Evolutionary conservation across 768 basidiomycete species (phyloP).

Genomic region (Amanita polypyramis): DNA sequence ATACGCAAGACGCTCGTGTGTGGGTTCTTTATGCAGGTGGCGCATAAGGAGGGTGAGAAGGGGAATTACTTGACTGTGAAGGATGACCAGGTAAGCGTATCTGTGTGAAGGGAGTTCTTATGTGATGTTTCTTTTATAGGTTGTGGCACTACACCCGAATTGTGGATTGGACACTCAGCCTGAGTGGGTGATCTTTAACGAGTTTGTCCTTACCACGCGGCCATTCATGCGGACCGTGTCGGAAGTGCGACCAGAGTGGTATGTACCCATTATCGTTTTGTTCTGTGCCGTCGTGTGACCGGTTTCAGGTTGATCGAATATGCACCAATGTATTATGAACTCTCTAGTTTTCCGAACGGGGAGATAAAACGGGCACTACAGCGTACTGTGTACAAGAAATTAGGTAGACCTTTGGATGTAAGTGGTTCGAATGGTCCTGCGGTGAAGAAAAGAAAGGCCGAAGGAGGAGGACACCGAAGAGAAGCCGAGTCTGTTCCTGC

Average conservation of each 20-base stretch:
- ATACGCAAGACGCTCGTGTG: conserved; percentile 79
- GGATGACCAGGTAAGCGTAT: conserved; percentile 69
- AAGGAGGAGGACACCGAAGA: background rate
- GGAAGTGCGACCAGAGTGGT: conserved; percentile 84
- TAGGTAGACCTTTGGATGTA: conserved; percentile 26
- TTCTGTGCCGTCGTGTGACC: background rate
- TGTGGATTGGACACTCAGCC: conserved; percentile 83
- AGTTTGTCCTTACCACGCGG: conserved; percentile 86
- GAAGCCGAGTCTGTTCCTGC: too few relatives aligned
- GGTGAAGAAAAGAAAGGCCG: conserved; percentile 22
- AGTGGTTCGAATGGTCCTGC: conserved; percentile 18
- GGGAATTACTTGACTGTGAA: conserved; percentile 85
- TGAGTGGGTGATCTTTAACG: conserved; percentile 90
- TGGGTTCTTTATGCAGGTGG: conserved; percentile 98
- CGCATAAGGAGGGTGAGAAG: conserved; percentile 90
- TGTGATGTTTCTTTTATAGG: conserved; percentile 20
- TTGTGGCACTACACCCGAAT: conserved; percentile 74
- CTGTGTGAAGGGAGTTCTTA: background rate
- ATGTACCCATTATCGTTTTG: conserved; percentile 5
- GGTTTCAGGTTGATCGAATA: conserved; percentile 27
- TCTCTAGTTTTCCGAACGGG: conserved; percentile 50
- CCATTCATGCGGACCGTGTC: conserved; percentile 89
- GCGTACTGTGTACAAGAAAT: conserved; percentile 41
- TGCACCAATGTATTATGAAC: conserved; percentile 56
- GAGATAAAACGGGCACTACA: conserved; percentile 61